Percentiles rank a stretch among this genome's conserved stretches.
Evolutionary conservation across 179 eudicot genomes (phyloP).

Genomic region (Spinacia oleracea): DNA sequence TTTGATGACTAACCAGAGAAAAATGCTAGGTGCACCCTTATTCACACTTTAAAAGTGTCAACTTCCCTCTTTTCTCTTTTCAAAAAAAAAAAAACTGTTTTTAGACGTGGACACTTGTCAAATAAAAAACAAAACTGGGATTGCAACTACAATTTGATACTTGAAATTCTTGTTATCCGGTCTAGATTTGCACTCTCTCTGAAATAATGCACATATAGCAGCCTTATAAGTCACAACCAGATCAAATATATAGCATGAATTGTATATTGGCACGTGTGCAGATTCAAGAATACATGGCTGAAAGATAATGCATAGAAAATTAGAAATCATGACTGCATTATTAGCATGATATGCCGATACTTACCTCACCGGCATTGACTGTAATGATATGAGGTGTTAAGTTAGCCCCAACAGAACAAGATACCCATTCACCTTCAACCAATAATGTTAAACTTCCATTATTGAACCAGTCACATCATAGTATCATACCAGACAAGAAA

Average conservation of each 20-base stretch:
- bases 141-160: background rate
- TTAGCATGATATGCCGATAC: background rate
- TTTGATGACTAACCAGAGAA: background rate
- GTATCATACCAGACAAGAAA: background rate
- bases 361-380: slow-evolving; percentile 88
- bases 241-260: no score
- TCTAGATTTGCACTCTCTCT: background rate
- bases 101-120: background rate
- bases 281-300: background rate
- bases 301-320: background rate
- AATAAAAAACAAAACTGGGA: background rate
- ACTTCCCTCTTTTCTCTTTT: background rate
- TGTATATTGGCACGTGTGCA: no score
- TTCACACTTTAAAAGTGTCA: background rate
- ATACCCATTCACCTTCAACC: slow-evolving; percentile 64
- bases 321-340: background rate
- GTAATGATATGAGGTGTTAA: slow-evolving; percentile 86
- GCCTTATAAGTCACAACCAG: no score
- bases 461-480: no score
- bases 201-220: background rate
- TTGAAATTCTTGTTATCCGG: background rate
- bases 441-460: background rate
- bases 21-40: background rate
- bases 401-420: slow-evolving; percentile 73
- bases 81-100: background rate